These are phyloP conservation scores for Russula ochroleuca DNA, from an alignment of 768 basidiomycete species.

Conservation along the genomic window DNA sequence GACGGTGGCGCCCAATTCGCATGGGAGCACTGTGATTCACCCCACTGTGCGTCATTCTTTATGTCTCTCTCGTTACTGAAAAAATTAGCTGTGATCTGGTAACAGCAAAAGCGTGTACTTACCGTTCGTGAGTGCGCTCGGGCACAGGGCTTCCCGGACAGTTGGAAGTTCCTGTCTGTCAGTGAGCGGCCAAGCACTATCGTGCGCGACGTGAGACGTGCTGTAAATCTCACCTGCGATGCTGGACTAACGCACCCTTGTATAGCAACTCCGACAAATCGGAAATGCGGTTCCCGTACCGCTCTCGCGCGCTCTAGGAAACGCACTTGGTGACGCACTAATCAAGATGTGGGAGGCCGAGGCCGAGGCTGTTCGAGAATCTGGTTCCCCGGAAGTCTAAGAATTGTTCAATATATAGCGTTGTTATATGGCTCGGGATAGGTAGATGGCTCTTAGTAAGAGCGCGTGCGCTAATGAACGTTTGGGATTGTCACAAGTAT, in stretches of 20 bases:
- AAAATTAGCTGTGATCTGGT: neutral
- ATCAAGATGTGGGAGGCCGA: constrained; percentile 33
- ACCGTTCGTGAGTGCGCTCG: constrained; percentile 42
- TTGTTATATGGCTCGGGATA: neutral
- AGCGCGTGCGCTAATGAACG: neutral
- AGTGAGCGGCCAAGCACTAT: constrained; percentile 37
- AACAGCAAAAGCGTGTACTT: constrained; percentile 66
- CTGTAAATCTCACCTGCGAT: neutral
- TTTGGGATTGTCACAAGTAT: neutral
- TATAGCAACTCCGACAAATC: constrained; percentile 69
- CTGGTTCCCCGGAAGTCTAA: constrained; percentile 14
- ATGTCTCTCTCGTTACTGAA: neutral
- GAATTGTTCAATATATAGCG: neutral
- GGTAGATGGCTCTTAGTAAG: neutral
- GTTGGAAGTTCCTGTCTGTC: constrained; percentile 55
- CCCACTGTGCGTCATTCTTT: constrained; percentile 38
- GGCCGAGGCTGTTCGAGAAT: constrained; percentile 9
- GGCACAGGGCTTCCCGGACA: constrained; percentile 75
- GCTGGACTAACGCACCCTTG: neutral
- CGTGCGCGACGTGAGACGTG: constrained; percentile 50
- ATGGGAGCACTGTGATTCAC: constrained; percentile 44
- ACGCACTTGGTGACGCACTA: constrained; percentile 43
- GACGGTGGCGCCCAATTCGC: constrained; percentile 45
- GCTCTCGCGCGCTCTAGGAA: constrained; percentile 59
- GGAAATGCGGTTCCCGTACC: constrained; percentile 78